Evolutionary conservation across 2,329 filamentous ascomycete genomes (phyloP).

Genomic region (Monilinia aucupariae): DNA sequence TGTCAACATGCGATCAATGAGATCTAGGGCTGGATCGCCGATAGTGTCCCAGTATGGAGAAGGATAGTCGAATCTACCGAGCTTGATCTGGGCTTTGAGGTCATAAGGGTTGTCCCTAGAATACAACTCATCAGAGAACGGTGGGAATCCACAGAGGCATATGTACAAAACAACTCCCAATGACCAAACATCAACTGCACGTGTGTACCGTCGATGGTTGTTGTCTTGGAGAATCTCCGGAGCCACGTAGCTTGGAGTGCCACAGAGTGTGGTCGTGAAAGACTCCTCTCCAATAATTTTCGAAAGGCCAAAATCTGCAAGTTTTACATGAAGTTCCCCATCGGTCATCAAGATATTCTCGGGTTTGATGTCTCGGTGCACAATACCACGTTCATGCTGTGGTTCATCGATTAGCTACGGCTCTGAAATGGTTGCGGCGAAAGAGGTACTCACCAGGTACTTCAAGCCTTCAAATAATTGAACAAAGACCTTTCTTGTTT

Average conservation of each 20-base stretch:
- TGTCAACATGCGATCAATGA: slow-evolving; percentile 92
- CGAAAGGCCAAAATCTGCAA: slow-evolving; percentile 93
- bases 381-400: slow-evolving; percentile 93
- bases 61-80: slow-evolving; percentile 86
- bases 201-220: slow-evolving; percentile 81
- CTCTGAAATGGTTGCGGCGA: background rate
- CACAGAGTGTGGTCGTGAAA: slow-evolving; percentile 92
- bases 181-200: slow-evolving; percentile 94
- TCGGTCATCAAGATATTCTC: slow-evolving; percentile 71
- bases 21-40: slow-evolving; percentile 77
- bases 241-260: slow-evolving; percentile 95
- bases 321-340: slow-evolving; percentile 77
- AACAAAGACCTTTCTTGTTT: slow-evolving; percentile 79
- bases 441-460: slow-evolving; percentile 65
- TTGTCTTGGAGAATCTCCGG: slow-evolving; percentile 87
- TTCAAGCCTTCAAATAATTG: slow-evolving; percentile 93
- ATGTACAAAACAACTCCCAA: slow-evolving; percentile 98
- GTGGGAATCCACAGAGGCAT: slow-evolving; percentile 91
- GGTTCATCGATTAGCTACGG: slow-evolving; percentile 31
- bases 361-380: slow-evolving; percentile 78
- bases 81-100: slow-evolving; percentile 82
- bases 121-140: slow-evolving; percentile 91
- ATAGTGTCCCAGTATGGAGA: slow-evolving; percentile 93
- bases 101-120: slow-evolving; percentile 76
- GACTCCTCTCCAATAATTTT: slow-evolving; percentile 99